These are phyloP conservation scores for Fusarium liriodendri DNA, from an alignment of 2,329 filamentous ascomycete species.

Conservation along the genomic window DNA sequence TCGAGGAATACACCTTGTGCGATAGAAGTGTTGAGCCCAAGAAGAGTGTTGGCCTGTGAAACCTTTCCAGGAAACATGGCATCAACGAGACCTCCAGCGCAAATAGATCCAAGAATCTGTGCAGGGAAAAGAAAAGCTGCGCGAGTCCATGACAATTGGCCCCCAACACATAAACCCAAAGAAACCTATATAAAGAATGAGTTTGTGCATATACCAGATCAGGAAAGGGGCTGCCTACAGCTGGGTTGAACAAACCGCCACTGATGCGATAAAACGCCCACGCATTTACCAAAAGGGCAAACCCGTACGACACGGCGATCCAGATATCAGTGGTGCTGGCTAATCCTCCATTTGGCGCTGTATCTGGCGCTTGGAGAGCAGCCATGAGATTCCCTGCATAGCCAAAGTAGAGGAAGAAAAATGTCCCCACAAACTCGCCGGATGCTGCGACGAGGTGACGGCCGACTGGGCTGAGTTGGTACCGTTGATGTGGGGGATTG, in stretches of 20 bases:
- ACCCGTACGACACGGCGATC: conserved; percentile 37
- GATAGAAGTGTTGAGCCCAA: conserved; percentile 61
- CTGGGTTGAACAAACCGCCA: conserved; percentile 57
- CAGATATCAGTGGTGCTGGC: conserved; percentile 29
- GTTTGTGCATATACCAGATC: background rate
- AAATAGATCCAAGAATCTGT: conserved; percentile 67
- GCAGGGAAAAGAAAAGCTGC: conserved; percentile 58
- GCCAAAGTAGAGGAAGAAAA: conserved; percentile 40
- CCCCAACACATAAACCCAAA: conserved; percentile 31
- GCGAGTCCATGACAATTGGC: conserved; percentile 33
- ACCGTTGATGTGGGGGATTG: background rate
- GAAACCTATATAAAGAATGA: conserved; percentile 25
- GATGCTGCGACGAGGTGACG: conserved; percentile 37
- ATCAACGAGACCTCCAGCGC: conserved; percentile 65
- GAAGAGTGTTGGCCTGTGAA: conserved; percentile 60
- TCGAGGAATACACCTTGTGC: conserved; percentile 72
- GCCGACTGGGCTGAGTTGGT: conserved; percentile 28
- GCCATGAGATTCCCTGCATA: conserved; percentile 40
- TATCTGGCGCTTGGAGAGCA: conserved; percentile 19
- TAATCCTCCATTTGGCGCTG: conserved; percentile 13
- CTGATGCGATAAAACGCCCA: conserved; percentile 66
- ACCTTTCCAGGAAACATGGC: conserved; percentile 65
- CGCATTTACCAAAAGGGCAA: conserved; percentile 60
- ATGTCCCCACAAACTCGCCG: conserved; percentile 35
- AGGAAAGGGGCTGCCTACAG: conserved; percentile 6